phyloP scores from a whole-genome alignment of 768 basidiomycete species.

The Sarcodon sp. region DNA sequence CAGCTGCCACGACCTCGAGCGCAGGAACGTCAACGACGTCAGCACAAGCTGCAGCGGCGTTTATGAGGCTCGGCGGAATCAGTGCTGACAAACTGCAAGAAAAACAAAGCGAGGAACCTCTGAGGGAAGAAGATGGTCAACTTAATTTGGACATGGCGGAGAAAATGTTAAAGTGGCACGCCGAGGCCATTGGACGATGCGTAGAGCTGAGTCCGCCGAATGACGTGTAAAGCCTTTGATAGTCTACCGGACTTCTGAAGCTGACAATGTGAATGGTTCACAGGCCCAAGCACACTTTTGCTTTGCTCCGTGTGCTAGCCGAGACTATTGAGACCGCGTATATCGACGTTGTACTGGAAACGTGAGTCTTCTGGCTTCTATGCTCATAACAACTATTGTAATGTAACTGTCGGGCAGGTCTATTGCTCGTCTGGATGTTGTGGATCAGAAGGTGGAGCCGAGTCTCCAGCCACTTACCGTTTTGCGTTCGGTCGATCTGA shows the following conservation, averaged over 20 bases:
- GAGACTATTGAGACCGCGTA: constrained; percentile 78
- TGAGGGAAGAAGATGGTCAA: constrained; percentile 72
- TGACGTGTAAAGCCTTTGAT: constrained; percentile 59
- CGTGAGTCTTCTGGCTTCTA: constrained; percentile 36
- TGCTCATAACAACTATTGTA: neutral
- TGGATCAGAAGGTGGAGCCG: constrained; percentile 73
- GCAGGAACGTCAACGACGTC: constrained; percentile 54
- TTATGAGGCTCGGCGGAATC: constrained; percentile 86
- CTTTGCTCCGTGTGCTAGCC: constrained; percentile 70
- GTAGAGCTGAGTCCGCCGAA: constrained; percentile 74
- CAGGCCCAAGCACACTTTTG: constrained; percentile 84
- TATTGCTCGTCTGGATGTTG: constrained; percentile 53
- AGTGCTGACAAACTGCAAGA: constrained; percentile 33
- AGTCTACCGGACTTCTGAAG: neutral
- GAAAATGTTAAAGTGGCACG: constrained; percentile 94
- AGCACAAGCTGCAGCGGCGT: constrained; percentile 75
- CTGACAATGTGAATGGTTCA: constrained; percentile 1
- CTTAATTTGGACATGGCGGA: constrained; percentile 70
- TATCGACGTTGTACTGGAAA: constrained; percentile 85
- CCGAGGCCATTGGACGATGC: constrained; percentile 90
- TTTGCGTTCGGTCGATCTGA: constrained; percentile 65
- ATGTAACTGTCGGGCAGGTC: constrained; percentile 32
- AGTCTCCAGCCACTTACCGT: constrained; percentile 54
- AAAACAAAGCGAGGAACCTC: constrained; percentile 49
- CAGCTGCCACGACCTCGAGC: constrained; percentile 52